Percentiles rank a stretch among this genome's conserved stretches.
Evolutionary conservation across 345 rosid genomes (phyloP).

Genomic region (Geranium brycei): DNA sequence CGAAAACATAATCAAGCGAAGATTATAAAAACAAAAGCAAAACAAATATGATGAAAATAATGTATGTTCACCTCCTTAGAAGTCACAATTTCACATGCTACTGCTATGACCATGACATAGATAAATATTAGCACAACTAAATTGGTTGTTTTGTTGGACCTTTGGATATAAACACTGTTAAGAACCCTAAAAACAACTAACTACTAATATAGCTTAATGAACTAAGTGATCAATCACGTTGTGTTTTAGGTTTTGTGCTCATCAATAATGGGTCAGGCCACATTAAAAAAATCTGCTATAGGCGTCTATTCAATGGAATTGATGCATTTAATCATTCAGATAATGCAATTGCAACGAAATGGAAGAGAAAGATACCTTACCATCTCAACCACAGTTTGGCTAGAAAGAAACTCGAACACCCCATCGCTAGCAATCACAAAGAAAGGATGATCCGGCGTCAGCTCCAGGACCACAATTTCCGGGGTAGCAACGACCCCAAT

Average conservation of each 20-base stretch:
- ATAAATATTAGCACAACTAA: no score
- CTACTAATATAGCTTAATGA: no score
- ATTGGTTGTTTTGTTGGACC: no score
- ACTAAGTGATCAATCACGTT: no score
- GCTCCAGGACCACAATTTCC: slow-evolving; percentile 81
- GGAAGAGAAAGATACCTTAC: slow-evolving; percentile 38
- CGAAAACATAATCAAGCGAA: no score
- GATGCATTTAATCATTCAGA: neutral
- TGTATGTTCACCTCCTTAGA: no score
- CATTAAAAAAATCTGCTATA: neutral
- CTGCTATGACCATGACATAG: no score
- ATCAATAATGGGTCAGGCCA: neutral
- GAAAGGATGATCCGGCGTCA: slow-evolving; percentile 68
- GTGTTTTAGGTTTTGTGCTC: neutral
- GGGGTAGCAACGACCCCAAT: slow-evolving; percentile 96
- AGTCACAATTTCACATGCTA: no score
- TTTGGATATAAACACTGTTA: no score
- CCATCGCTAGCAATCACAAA: slow-evolving; percentile 98
- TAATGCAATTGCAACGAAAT: neutral
- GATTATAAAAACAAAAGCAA: no score
- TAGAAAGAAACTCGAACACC: slow-evolving; percentile 89
- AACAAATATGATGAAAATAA: no score
- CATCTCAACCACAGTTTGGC: slow-evolving; percentile 96
- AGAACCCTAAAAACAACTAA: no score
- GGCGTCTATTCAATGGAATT: neutral